Evolutionary conservation across 2,329 filamentous ascomycete species (phyloP), one percentile per base, ranked within the genome.

Genomic region (Trichoderma sp.): DNA sequence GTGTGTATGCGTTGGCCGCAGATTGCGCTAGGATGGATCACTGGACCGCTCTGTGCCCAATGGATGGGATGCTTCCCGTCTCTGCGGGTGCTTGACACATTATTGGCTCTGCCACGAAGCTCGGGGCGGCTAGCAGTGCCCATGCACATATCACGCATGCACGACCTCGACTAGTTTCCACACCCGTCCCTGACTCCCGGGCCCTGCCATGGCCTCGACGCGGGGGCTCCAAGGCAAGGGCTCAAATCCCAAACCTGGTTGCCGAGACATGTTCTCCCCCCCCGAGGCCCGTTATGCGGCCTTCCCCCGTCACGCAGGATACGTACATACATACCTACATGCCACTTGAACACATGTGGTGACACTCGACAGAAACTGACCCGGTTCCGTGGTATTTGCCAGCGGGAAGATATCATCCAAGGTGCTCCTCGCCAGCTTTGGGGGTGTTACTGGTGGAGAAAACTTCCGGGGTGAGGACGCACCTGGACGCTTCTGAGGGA

Each of bases 181-280:
- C 64, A 63, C 44, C 60, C 44, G 64, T 66, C 52, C 64, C 64
- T 66, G 64, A 61, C 64, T 66, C 47, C 64, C 47, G 64, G 64
- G 64, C 57, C 63, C 47, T 57, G 28, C 50, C 44, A 48, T 24
- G 47, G 24, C 24, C 52, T 54, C 30, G 28, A 63, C 28, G 60
- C 64, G 60, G 59, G 51, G 60, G 59, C 34, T 44, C 64, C 51
- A 63, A 66, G 44, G 51, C 51, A 63, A 66, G 44, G 51, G 24
- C 41, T 50, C 62, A 51, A 52, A 63, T 63, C 58, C 59, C 64
- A 66, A 65, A 47, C 21, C 59, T 48, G 41, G 52, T 21, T 62
- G 52, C 58, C 59, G 52, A 63, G 56, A 66, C 60, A 58, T 39
- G 45, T 61, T 57, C 34, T 14, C 57, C 52, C 21, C 52, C 21